Conservation (phyloP, 768 basidiomycete genomes). For the Suillus americanus region DNA sequence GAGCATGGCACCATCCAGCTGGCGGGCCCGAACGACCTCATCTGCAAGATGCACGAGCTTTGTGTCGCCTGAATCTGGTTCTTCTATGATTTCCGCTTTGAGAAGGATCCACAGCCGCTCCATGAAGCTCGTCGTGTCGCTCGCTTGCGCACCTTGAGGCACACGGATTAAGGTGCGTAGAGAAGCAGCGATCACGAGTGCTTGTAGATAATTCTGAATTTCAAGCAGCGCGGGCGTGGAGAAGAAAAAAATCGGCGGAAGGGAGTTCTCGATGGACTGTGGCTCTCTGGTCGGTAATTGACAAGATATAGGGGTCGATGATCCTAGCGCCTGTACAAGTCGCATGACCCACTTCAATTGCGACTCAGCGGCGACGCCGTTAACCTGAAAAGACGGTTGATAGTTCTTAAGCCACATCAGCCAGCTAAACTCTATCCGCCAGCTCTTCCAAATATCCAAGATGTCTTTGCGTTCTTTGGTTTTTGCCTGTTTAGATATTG, state of each 20-base stretch:
- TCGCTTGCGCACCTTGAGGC: constrained; percentile 8
- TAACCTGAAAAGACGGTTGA: constrained; percentile 9
- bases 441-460: constrained; percentile 47
- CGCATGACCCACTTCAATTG: constrained; percentile 45
- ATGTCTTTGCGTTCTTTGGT: constrained; percentile 54
- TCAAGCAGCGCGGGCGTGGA: constrained; percentile 50
- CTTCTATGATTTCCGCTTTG: constrained; percentile 48
- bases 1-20: constrained; percentile 21
- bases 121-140: constrained; percentile 42
- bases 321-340: constrained; percentile 46
- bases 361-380: constrained; percentile 15
- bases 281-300: constrained; percentile 27
- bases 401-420: constrained; percentile 20
- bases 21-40: constrained; percentile 62
- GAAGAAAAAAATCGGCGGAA: constrained; percentile 72
- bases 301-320: constrained; percentile 38
- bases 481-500: constrained; percentile 54
- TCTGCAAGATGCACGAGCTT: constrained; percentile 72
- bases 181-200: constrained; percentile 62
- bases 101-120: constrained; percentile 67
- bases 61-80: constrained; percentile 37
- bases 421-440: constrained; percentile 25
- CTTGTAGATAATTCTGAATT: constrained; percentile 71
- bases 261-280: constrained; percentile 33
- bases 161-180: constrained; percentile 53